phyloP scores from a whole-genome alignment of 2,329 filamentous ascomycete genomes.

The Podosphaera xanthii region DNA sequence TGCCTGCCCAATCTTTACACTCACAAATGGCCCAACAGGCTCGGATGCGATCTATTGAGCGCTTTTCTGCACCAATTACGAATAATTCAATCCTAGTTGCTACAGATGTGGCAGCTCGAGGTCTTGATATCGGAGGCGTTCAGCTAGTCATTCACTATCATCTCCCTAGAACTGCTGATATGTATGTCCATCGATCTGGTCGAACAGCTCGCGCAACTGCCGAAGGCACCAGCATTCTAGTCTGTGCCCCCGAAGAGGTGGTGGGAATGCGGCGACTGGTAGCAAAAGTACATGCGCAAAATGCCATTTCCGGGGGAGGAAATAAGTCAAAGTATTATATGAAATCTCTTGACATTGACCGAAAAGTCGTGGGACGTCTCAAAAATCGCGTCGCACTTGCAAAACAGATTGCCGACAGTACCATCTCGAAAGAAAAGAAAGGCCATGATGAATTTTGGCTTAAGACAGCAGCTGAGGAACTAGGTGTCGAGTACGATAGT shows the following conservation, averaged over 20 bases:
- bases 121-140: conserved; percentile 78
- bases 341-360: conserved; percentile 61
- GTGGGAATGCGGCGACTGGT: conserved; percentile 62
- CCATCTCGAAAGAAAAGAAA: conserved; percentile 69
- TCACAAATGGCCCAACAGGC: conserved; percentile 94
- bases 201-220: conserved; percentile 70
- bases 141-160: conserved; percentile 90
- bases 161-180: conserved; percentile 72
- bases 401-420: conserved; percentile 69
- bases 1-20: conserved; percentile 59
- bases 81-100: conserved; percentile 52
- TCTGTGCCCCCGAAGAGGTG: conserved; percentile 83
- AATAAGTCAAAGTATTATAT: conserved; percentile 42
- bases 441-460: conserved; percentile 70
- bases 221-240: conserved; percentile 59
- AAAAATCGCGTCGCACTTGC: conserved; percentile 57
- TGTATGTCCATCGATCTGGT: conserved; percentile 87
- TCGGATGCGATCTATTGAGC: conserved; percentile 74
- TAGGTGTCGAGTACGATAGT: conserved; percentile 83
- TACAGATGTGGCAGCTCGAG: conserved; percentile 81
- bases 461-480: conserved; percentile 62
- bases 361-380: conserved; percentile 51
- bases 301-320: conserved; percentile 19
- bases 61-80: conserved; percentile 45
- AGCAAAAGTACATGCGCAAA: conserved; percentile 59